These are phyloP conservation scores for Biscogniauxia sp. DNA, from an alignment of 2,329 filamentous ascomycete genomes.

Conservation along the genomic window DNA sequence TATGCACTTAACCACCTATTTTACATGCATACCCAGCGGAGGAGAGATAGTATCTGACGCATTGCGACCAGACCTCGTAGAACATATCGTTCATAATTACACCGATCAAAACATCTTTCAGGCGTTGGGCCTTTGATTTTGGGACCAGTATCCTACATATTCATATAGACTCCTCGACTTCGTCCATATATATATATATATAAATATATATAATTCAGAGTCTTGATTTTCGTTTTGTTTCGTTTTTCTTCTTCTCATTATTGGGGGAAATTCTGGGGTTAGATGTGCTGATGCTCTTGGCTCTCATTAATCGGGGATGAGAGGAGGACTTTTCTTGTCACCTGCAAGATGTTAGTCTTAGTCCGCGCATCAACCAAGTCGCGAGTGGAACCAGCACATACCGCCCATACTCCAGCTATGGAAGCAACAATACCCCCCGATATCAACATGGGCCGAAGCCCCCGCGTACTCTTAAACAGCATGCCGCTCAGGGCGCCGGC, in stretches of 20 bases:
- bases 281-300: constrained; percentile 23
- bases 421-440: constrained; percentile 86
- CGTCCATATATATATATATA: not conserved
- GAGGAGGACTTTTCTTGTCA: constrained; percentile 29
- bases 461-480: constrained; percentile 94
- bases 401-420: constrained; percentile 85
- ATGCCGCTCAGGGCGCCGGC: constrained; percentile 88
- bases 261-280: constrained; percentile 6
- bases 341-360: constrained; percentile 26
- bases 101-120: constrained; percentile 19
- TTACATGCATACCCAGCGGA: constrained; percentile 48
- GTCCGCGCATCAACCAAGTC: not conserved
- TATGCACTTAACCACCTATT: constrained; percentile 49
- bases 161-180: constrained; percentile 5
- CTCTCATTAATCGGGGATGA: constrained; percentile 10
- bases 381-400: constrained; percentile 49
- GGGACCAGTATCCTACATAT: constrained; percentile 31
- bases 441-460: constrained; percentile 88
- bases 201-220: not conserved
- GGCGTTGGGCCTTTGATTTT: constrained; percentile 17
- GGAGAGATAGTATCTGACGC: constrained; percentile 53
- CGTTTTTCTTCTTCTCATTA: constrained; percentile 1
- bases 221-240: not conserved
- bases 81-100: constrained; percentile 17
- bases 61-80: constrained; percentile 33